Base-by-base conservation (phyloP, 2,329 filamentous ascomycete genomes). In the Sclerotinia spermophila region DNA sequence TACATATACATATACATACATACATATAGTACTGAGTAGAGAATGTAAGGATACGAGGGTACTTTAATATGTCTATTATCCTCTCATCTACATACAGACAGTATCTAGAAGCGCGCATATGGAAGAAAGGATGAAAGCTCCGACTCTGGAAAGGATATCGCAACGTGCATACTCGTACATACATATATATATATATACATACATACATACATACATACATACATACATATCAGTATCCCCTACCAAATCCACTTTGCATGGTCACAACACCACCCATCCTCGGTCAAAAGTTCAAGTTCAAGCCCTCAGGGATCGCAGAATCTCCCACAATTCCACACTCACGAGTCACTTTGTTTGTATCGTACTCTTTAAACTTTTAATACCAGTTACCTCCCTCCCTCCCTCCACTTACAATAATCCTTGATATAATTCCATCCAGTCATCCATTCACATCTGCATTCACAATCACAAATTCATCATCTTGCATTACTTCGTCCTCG, bases 231-330 rank as follows among this genome's bases (percentile, higher is more conserved):
- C 59, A 45, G n/a, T 45, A n/a, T 51, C 48, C 40, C 60, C 59
- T 40, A 45, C n/a, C 40, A 24, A 48, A 64, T 48, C 30, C 60
- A 35, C 45, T 44, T 44, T 44, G 30, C 60, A 44, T 35, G 15
- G 7, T 19, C 60, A 38, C 5, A 64, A 48, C 35, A n/a, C 42
- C 27, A 48, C 60, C 30, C 21, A 48, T 35, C 24, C 42, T n/a
- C 56, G n/a, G 11, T 38, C 24, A n/a, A 15, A n/a, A 38, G n/a
- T n/a, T n/a, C n/a, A n/a, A 4, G 33, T 38, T 24, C 56, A 59
- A n/a, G 56, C 56, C 35, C 56, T 68, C 71, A 69, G 59, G 67
- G 70, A 71, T 71, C 60, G 59, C 51, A 66, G 35, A 61, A 71
- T 45, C 51, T 69, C 66, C 59, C 60, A 66, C 48, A 33, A 30